Base-by-base conservation (phyloP, 768 basidiomycete genomes). In the Fomitopsis pulvina region DNA sequence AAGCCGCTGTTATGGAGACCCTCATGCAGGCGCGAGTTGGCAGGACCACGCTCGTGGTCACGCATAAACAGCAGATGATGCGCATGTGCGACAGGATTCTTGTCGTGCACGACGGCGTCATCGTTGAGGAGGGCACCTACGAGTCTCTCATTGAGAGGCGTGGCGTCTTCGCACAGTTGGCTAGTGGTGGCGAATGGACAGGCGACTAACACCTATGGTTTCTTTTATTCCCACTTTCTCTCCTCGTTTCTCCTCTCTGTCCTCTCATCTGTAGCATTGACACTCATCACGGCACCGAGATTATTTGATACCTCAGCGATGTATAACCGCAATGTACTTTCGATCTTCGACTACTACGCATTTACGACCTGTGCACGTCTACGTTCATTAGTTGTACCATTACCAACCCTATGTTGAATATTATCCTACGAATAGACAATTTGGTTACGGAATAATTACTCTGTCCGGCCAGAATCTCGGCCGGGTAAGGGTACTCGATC, bases 21-120 rank as follows among this genome's bases (percentile, higher is more conserved):
- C 81, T 94, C 44, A 70, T 71, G 50, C 61, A 68, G 25, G 81
- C 81, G 50, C 81, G 79, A 69, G 65, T 73, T n/a, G 80, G 81
- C 20, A 72, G 83, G 48, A 95, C 92, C 54, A 92, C 90, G 49
- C 66, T 97, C 55, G 86, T 97, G 77, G 82, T 97, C 57, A 97
- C 94, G 11, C 95, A 98, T 69, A 95, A 95, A 66, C 65, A 92
- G 26, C 78, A 81, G 39, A 82, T 91, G 26, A 98, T 97, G 94
- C 75, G 74, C 63, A 81, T 87, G 79, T 97, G 95, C 67, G 92
- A 97, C 66, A 76, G 91, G 28, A 81, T 97, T 28, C 56, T 96
- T 18, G 85, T 95, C 38, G 66, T 97, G 4, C 74, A 82, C 16
- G 81, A 83, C n/a, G 95, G 94, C 1, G 65, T 65, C 52, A 74